These are phyloP conservation scores for Aspergillus costaricaensis DNA, from an alignment of 2,329 filamentous ascomycete genomes.

Conservation along the genomic window DNA sequence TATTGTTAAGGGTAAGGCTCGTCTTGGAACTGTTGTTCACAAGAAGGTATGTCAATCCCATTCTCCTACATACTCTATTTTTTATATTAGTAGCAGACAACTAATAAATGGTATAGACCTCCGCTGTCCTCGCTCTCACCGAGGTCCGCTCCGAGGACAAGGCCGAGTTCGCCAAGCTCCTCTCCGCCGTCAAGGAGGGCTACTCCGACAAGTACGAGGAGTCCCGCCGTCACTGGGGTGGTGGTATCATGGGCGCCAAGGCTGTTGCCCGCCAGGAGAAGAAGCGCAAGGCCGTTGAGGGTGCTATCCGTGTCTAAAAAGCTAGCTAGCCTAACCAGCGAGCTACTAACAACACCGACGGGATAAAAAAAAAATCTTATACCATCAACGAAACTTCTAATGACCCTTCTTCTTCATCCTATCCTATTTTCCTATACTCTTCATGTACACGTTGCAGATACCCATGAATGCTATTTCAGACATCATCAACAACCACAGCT, in stretches of 20 bases:
- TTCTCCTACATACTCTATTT: background rate
- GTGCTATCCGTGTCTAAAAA: conserved; percentile 93
- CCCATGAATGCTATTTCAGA: conserved; percentile 43
- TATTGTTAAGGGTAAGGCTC: conserved; percentile 99
- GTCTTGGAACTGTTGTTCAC: conserved; percentile 98
- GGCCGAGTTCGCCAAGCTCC: conserved; percentile 94
- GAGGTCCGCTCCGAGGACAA: conserved; percentile 99
- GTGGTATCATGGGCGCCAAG: conserved; percentile 99
- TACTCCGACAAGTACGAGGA: conserved; percentile 96
- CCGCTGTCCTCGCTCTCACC: conserved; percentile 90
- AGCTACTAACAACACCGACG: conserved; percentile 18
- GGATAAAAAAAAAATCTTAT: background rate
- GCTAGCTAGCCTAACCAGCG: conserved; percentile 20
- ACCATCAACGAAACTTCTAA: conserved; percentile 8
- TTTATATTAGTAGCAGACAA: too few relatives aligned
- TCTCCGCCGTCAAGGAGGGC: conserved; percentile 95
- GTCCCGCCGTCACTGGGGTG: conserved; percentile 91
- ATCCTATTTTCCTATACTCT: conserved; percentile 16
- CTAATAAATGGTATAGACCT: conserved; percentile 65
- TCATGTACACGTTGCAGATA: conserved; percentile 43
- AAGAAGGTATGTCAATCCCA: conserved; percentile 71
- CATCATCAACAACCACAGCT: conserved; percentile 2
- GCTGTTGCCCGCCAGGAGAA: conserved; percentile 75
- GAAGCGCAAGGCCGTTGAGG: conserved; percentile 92
- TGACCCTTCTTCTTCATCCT: background rate